Conservation (phyloP, 768 basidiomycete species). For the Russula abietina region DNA sequence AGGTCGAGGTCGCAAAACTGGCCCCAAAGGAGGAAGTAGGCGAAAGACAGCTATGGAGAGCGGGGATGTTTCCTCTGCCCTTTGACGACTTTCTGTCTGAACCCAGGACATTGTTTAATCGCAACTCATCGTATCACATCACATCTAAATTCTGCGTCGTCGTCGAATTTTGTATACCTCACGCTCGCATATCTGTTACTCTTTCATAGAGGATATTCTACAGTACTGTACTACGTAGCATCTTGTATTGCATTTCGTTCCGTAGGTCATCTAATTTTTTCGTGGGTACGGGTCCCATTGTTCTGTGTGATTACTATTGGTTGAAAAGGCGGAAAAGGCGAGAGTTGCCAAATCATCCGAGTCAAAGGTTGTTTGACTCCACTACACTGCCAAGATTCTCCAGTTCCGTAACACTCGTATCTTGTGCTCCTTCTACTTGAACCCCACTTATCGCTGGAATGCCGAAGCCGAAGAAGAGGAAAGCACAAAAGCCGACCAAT, state of each 20-base stretch:
- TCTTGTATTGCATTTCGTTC: constrained; percentile 19
- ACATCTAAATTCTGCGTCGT: constrained; percentile 15
- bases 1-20: constrained; percentile 34
- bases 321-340: not conserved
- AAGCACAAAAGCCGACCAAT: constrained; percentile 66
- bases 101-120: constrained; percentile 11
- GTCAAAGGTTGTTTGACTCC: not conserved
- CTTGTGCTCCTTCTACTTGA: constrained; percentile 9
- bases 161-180: constrained; percentile 18
- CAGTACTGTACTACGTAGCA: constrained; percentile 22
- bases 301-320: not conserved
- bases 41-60: constrained; percentile 26
- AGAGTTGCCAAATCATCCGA: not conserved
- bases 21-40: constrained; percentile 22
- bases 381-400: not conserved
- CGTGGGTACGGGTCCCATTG: constrained; percentile 2
- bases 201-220: constrained; percentile 20
- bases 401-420: constrained; percentile 8
- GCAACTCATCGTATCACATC: constrained; percentile 12
- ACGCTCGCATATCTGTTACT: constrained; percentile 17
- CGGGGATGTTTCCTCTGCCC: constrained; percentile 18
- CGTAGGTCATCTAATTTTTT: constrained; percentile 27
- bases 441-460: constrained; percentile 33
- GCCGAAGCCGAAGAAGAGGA: constrained; percentile 87
- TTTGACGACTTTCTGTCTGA: constrained; percentile 4